A percentile compares a stretch with the other conserved stretches of the same genome.
phyloP scores from a whole-genome alignment of 2,329 filamentous ascomycete genomes.

The Trichophyton rubrum region DNA sequence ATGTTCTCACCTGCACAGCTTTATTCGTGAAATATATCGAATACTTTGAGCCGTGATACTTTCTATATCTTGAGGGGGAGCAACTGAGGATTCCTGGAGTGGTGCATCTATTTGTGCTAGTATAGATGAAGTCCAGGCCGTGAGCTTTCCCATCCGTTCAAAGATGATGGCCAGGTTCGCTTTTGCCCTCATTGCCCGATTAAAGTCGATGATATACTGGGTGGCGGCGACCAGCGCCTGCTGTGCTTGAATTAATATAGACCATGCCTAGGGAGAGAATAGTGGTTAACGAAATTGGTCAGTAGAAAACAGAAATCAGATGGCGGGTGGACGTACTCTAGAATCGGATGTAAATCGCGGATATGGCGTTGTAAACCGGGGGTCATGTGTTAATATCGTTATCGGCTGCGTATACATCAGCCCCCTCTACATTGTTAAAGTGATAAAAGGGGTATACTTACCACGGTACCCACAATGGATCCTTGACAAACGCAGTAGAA shows the following conservation, averaged over 20 bases:
- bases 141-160: conserved; percentile 32
- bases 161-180: conserved; percentile 28
- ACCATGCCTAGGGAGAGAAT: conserved; percentile 28
- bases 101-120: conserved; percentile 23
- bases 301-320: not conserved
- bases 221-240: conserved; percentile 32
- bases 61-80: conserved; percentile 22
- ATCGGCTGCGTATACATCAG: conserved; percentile 21
- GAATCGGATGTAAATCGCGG: conserved; percentile 29
- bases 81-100: conserved; percentile 17
- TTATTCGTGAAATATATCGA: conserved; percentile 32
- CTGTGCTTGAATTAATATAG: conserved; percentile 31
- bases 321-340: conserved; percentile 21
- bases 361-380: conserved; percentile 33
- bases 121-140: conserved; percentile 28
- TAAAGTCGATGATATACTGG: conserved; percentile 31
- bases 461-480: conserved; percentile 34
- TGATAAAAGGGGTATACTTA: conserved; percentile 16
- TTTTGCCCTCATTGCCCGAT: conserved; percentile 26
- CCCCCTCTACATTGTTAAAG: not conserved
- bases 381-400: conserved; percentile 33
- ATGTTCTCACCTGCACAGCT: conserved; percentile 29
- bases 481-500: conserved; percentile 36
- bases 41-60: conserved; percentile 29
- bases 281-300: not conserved